Evolutionary conservation across 495 filamentous ascomycete species (phyloP).

Genomic region (Ascodesmis nigricans): DNA sequence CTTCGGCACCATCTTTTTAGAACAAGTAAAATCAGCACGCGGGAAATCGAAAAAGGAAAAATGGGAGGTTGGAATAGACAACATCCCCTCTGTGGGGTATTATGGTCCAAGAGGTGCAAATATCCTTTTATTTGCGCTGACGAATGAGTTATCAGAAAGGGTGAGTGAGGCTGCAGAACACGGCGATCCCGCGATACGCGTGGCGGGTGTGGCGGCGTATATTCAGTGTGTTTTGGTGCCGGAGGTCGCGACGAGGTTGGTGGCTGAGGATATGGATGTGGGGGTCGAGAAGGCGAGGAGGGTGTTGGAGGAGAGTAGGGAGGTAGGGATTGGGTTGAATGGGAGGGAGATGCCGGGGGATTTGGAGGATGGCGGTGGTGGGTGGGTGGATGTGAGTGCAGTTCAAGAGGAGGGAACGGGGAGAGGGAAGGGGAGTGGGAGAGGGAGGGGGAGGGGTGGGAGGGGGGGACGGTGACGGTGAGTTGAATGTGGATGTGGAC

Average conservation of each 20-base stretch:
- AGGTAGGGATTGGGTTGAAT: slow-evolving; percentile 57
- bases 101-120: slow-evolving; percentile 62
- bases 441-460: too few species aligned
- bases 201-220: slow-evolving; percentile 47
- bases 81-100: slow-evolving; percentile 47
- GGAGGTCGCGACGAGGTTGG: slow-evolving; percentile 52
- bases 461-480: too few species aligned
- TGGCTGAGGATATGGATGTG: slow-evolving; percentile 71
- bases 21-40: slow-evolving; percentile 32
- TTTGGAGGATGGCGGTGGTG: slow-evolving; percentile 27
- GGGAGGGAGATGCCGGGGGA: slow-evolving; percentile 39
- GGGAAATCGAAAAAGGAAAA: slow-evolving; percentile 24
- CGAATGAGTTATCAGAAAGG: neutral
- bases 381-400: slow-evolving; percentile 17
- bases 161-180: slow-evolving; percentile 1
- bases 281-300: slow-evolving; percentile 38
- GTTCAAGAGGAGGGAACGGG: too few species aligned
- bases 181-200: slow-evolving; percentile 28
- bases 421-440: too few species aligned
- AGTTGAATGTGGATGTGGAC: too few species aligned
- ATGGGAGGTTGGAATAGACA: too few species aligned
- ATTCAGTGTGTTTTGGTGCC: slow-evolving; percentile 74
- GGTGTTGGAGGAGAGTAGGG: slow-evolving; percentile 50
- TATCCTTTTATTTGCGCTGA: slow-evolving; percentile 29
- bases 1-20: slow-evolving; percentile 38